These are phyloP conservation scores for Botrytis sinoallii DNA, from an alignment of 2,329 filamentous ascomycete species.

Conservation along the genomic window DNA sequence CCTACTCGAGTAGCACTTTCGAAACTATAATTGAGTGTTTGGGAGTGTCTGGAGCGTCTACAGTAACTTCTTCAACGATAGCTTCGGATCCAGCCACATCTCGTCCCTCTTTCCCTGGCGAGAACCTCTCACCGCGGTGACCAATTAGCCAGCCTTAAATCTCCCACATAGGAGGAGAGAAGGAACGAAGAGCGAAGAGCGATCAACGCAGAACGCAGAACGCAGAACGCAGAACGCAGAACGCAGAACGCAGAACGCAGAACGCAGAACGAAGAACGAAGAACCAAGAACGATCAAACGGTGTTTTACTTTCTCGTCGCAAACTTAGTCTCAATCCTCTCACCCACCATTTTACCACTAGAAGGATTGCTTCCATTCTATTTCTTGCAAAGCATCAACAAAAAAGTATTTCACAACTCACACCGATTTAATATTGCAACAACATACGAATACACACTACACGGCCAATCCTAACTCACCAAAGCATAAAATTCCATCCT, in stretches of 20 bases:
- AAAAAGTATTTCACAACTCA: background rate
- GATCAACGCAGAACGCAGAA: background rate
- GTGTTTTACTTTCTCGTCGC: background rate
- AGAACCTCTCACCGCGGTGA: background rate
- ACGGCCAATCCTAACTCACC: background rate
- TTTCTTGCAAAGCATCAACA: background rate
- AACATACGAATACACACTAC: slow-evolving; percentile 3
- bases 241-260: background rate
- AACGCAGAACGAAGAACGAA: background rate
- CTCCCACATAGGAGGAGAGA: background rate
- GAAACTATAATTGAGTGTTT: slow-evolving; percentile 4
- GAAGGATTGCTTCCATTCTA: background rate
- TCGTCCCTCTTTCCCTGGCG: background rate
- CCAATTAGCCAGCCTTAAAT: background rate
- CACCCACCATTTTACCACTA: background rate
- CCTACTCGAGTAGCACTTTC: background rate
- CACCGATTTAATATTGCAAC: background rate
- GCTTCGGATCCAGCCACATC: background rate
- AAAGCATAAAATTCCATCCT: slow-evolving; percentile 12
- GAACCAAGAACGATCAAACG: background rate
- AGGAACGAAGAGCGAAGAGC: background rate
- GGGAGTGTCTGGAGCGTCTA: background rate
- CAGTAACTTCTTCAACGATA: background rate
- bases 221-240: background rate
- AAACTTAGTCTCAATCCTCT: slow-evolving; percentile 1